These are phyloP conservation scores for Ascochyta viciae-villosae DNA, from an alignment of 2,329 filamentous ascomycete genomes.

Conservation along the genomic window DNA sequence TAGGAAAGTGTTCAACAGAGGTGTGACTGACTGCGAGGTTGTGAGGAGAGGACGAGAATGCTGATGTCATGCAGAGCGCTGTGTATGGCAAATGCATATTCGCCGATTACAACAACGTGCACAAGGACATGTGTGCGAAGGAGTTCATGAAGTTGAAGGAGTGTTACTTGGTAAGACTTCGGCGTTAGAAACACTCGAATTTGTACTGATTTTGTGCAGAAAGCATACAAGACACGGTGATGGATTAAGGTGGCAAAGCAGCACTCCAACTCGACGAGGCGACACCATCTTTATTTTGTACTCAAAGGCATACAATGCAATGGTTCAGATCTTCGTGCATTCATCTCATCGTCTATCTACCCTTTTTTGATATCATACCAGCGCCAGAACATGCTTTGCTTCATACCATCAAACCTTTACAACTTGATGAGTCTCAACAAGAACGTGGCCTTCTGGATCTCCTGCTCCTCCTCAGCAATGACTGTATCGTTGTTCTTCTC, in stretches of 20 bases:
- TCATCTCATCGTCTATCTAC: constrained; percentile 25
- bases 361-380: constrained; percentile 22
- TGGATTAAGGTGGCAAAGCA: not conserved
- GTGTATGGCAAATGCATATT: constrained; percentile 91
- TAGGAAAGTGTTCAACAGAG: constrained; percentile 70
- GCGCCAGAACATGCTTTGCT: constrained; percentile 9
- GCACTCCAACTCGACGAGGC: not conserved
- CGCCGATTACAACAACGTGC: constrained; percentile 85
- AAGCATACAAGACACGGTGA: constrained; percentile 45
- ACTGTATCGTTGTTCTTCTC: constrained; percentile 61
- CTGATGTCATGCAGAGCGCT: constrained; percentile 66
- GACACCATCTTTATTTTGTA: not conserved
- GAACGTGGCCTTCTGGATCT: constrained; percentile 83
- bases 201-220: constrained; percentile 10
- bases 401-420: constrained; percentile 44
- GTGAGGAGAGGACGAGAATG: not conserved
- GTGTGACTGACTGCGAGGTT: constrained; percentile 50
- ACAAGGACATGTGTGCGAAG: constrained; percentile 86
- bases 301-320: not conserved
- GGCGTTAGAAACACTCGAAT: not conserved
- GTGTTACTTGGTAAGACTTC: constrained; percentile 77
- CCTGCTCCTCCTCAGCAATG: constrained; percentile 83
- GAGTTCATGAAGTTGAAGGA: constrained; percentile 88
- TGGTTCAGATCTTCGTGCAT: constrained; percentile 15
- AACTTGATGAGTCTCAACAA: constrained; percentile 77